Conservation (phyloP, 805 yeast genomes). For the Sugiyamaella americana region DNA sequence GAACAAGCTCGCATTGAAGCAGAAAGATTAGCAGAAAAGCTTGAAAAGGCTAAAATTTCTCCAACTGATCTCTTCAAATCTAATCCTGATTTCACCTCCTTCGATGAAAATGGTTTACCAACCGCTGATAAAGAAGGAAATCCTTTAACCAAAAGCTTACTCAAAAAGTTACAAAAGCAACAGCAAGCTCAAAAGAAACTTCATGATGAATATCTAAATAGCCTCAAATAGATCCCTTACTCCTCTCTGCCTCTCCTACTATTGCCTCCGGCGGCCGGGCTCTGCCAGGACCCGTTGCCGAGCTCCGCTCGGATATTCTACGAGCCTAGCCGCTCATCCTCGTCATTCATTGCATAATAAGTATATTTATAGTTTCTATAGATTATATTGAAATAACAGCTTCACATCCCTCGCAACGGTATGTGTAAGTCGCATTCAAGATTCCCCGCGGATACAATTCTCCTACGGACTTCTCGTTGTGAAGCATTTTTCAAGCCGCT, state of each 20-base stretch:
- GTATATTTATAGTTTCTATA: too few species aligned
- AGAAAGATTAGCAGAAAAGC: slow-evolving; percentile 49
- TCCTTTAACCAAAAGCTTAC: slow-evolving; percentile 69
- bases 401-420: too few species aligned
- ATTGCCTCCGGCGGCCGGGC: too few species aligned
- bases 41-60: slow-evolving; percentile 63
- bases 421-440: too few species aligned
- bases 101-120: slow-evolving; percentile 87
- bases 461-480: too few species aligned
- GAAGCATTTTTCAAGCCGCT: too few species aligned
- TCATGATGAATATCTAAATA: slow-evolving; percentile 53
- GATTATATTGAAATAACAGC: too few species aligned
- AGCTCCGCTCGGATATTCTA: neutral
- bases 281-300: too few species aligned
- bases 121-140: slow-evolving; percentile 68
- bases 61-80: slow-evolving; percentile 69
- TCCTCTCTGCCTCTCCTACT: too few species aligned
- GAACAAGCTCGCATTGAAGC: slow-evolving; percentile 27
- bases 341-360: too few species aligned
- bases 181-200: slow-evolving; percentile 78
- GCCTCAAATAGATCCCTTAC: slow-evolving; percentile 5
- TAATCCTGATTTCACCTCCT: slow-evolving; percentile 55
- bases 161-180: slow-evolving; percentile 74
- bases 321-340: neutral
- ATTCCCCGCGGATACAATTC: too few species aligned